Conservation (phyloP, 805 yeast species). For the Myxozyma geophila region DNA sequence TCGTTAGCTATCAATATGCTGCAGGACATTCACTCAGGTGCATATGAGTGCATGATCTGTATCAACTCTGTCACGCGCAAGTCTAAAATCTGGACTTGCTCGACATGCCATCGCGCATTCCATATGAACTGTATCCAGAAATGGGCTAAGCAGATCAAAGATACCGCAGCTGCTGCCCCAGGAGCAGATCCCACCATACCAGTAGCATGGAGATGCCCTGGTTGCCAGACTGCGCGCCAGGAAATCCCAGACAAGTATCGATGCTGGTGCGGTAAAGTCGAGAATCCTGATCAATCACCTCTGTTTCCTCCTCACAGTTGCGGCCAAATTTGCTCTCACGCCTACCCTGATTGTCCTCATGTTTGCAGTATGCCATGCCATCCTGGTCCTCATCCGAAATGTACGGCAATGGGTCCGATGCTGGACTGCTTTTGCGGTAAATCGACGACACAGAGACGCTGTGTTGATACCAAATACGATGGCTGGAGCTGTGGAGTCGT, state of each 20-base stretch:
- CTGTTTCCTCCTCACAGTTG: conserved; percentile 80
- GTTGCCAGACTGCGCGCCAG: conserved; percentile 60
- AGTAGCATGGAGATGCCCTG: conserved; percentile 82
- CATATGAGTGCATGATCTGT: conserved; percentile 79
- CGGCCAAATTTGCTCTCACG: conserved; percentile 76
- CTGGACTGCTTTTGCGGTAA: conserved; percentile 78
- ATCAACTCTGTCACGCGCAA: conserved; percentile 74
- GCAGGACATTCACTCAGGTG: conserved; percentile 28
- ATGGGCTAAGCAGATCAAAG: conserved; percentile 80
- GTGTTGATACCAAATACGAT: conserved; percentile 68
- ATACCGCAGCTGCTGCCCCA: conserved; percentile 19
- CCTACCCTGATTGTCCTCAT: conserved; percentile 64
- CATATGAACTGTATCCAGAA: conserved; percentile 82
- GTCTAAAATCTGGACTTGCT: conserved; percentile 79
- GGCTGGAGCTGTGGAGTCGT: conserved; percentile 71
- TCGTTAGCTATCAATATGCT: conserved; percentile 27
- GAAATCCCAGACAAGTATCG: conserved; percentile 61
- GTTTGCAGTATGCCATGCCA: conserved; percentile 78
- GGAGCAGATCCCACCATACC: conserved; percentile 7
- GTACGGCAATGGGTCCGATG: conserved; percentile 78
- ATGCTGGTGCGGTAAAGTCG: conserved; percentile 88
- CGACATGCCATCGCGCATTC: conserved; percentile 76
- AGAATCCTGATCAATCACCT: conserved; percentile 57
- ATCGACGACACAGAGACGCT: conserved; percentile 67
- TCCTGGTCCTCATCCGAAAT: conserved; percentile 84